Evolutionary conservation across 192 early-diverging fungal genomes (phyloP), one percentile per base, ranked within the genome.

Genomic region (Borealophlyctis nickersoniae): DNA sequence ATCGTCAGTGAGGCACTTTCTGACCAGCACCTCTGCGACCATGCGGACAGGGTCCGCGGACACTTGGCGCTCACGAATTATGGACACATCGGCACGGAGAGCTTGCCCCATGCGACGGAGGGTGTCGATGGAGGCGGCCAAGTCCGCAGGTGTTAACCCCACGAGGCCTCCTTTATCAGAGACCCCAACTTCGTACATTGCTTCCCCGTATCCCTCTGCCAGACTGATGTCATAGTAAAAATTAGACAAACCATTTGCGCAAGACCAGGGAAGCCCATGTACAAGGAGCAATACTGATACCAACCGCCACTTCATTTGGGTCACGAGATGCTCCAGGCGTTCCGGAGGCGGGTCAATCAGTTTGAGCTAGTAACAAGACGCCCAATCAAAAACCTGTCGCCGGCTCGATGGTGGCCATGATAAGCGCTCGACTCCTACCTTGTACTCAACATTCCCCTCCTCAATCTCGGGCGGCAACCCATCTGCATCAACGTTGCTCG

Each of bases 361-460:
- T 59, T 88, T 83, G 52, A 92, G 86, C 87, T 95, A 65, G 31
- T 63, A 50, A 4, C 36, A 28, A 29, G 39, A 32, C 49, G 48
- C 14, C 5, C 27, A 68, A 36, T 11, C 62, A 62, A 36, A 9
- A 19, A n/a, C 32, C 2, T 34, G 28, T 35, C 27, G n/a, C 13
- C 28, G 52, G 30, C 30, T 52, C 36, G 39, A n/a, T n/a, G 31
- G 5, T 16, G 27, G 26, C 22, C 2, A 58, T 36, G 28, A 27
- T 72, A 48, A 4, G 49, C 71, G 63, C 5, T 33, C 1, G 11
- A 23, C 35, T 23, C 48, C 23, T 72, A 85, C 87, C 80, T 91
- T 95, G 80, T 94, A 94, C 69, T 94, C 88, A 33, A 96, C 86
- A 66, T 93, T 93, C 27, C 94, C 94, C 28, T 91, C 81, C 65